Evolutionary conservation across 805 yeast species (phyloP).

Genomic region (Ogataea wickerhamii): DNA sequence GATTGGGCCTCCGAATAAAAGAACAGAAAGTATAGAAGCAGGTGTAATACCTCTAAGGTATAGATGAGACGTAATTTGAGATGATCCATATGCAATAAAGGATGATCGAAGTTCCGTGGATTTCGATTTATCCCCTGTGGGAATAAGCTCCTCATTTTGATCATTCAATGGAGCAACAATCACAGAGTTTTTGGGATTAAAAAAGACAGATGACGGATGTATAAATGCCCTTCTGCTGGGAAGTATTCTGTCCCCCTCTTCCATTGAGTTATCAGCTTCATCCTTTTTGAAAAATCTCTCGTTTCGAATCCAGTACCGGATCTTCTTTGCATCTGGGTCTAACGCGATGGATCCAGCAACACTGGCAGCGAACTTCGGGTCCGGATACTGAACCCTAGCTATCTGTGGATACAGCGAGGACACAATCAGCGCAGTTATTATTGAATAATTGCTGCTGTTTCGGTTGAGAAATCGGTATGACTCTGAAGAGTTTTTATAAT

Average conservation of each 20-base stretch:
- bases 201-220: slow-evolving; percentile 82
- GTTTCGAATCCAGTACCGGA: slow-evolving; percentile 69
- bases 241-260: slow-evolving; percentile 25
- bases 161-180: not conserved
- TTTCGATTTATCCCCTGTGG: slow-evolving; percentile 13
- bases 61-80: slow-evolving; percentile 59
- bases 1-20: slow-evolving; percentile 79
- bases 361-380: slow-evolving; percentile 66
- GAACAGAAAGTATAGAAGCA: slow-evolving; percentile 61
- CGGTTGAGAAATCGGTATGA: slow-evolving; percentile 39
- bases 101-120: slow-evolving; percentile 41
- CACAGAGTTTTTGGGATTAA: slow-evolving; percentile 35
- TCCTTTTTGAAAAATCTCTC: slow-evolving; percentile 42
- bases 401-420: slow-evolving; percentile 83
- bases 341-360: slow-evolving; percentile 76
- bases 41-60: slow-evolving; percentile 80
- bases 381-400: slow-evolving; percentile 79
- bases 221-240: slow-evolving; percentile 74
- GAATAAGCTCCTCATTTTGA: not conserved
- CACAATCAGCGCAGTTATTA: slow-evolving; percentile 66
- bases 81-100: slow-evolving; percentile 60
- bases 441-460: slow-evolving; percentile 45
- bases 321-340: slow-evolving; percentile 77
- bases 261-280: slow-evolving; percentile 10
- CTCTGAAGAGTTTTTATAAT: slow-evolving; percentile 30